phyloP scores from a whole-genome alignment of 164 flowering plant species.

The Vitis vinifera region DNA sequence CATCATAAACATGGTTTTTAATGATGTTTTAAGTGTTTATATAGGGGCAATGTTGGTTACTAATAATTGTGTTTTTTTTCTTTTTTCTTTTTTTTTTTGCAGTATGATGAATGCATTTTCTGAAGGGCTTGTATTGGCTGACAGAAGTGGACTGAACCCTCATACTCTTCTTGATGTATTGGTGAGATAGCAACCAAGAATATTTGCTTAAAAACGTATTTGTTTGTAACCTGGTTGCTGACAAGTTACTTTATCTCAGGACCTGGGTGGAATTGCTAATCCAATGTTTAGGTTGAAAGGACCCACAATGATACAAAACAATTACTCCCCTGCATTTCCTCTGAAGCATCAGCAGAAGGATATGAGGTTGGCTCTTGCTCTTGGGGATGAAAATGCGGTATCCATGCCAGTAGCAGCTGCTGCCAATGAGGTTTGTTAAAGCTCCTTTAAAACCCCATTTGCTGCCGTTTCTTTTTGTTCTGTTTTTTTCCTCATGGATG shows the following conservation, averaged over 20 bases:
- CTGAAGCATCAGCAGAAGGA: constrained; percentile 98
- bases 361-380: constrained; percentile 95
- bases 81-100: constrained; percentile 12
- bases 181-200: constrained; percentile 44
- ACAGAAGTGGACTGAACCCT: constrained; percentile 71
- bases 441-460: too few relatives aligned
- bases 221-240: not conserved
- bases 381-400: constrained; percentile 90
- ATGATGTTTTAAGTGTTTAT: too few relatives aligned
- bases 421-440: constrained; percentile 75
- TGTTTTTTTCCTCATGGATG: too few relatives aligned
- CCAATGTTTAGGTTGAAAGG: constrained; percentile 91
- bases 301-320: constrained; percentile 69
- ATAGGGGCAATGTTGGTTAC: not conserved
- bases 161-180: constrained; percentile 75
- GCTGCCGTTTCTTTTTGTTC: too few relatives aligned
- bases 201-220: not conserved
- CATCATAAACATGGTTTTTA: too few relatives aligned
- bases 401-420: constrained; percentile 98
- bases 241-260: constrained; percentile 45
- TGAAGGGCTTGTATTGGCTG: constrained; percentile 87
- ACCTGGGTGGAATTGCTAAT: constrained; percentile 76
- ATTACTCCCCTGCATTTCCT: constrained; percentile 85
- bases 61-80: not conserved
- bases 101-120: constrained; percentile 98